Percentiles rank a stretch among this genome's conserved stretches.
phyloP scores from a whole-genome alignment of 768 basidiomycete genomes.

The Boletus sp. region DNA sequence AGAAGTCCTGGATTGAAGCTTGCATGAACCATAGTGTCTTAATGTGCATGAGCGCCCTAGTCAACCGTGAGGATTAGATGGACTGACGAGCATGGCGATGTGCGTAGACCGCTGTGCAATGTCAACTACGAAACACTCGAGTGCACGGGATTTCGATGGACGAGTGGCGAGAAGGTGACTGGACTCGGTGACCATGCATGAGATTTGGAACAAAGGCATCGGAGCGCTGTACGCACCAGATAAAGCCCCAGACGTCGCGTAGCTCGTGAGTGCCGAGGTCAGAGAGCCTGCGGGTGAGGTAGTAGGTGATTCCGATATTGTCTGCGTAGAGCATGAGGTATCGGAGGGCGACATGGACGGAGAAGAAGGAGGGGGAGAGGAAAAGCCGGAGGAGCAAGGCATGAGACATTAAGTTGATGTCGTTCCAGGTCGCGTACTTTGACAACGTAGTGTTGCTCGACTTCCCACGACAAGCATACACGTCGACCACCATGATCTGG shows the following conservation, averaged over 20 bases:
- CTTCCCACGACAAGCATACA: conserved; percentile 18
- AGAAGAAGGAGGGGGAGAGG: conserved; percentile 89
- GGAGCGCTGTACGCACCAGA: conserved; percentile 53
- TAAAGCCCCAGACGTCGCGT: conserved; percentile 84
- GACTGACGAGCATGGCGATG: conserved; percentile 88
- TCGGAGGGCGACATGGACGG: conserved; percentile 87
- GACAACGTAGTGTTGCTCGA: background rate
- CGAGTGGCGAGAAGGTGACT: conserved; percentile 94
- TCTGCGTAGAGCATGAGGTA: conserved; percentile 81
- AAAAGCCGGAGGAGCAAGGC: conserved; percentile 87
- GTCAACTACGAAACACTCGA: conserved; percentile 92
- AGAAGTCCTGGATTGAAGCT: conserved; percentile 84
- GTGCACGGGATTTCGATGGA: conserved; percentile 85
- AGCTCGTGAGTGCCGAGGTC: conserved; percentile 68
- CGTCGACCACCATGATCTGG: conserved; percentile 12
- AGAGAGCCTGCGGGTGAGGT: conserved; percentile 72
- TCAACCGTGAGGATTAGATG: conserved; percentile 16
- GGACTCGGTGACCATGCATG: conserved; percentile 6
- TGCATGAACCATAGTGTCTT: conserved; percentile 99
- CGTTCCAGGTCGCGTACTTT: background rate
- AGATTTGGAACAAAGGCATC: conserved; percentile 4
- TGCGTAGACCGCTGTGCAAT: conserved; percentile 89
- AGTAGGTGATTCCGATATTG: conserved; percentile 90
- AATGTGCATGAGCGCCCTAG: conserved; percentile 5
- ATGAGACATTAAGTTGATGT: conserved; percentile 59